A percentile compares a stretch with the other conserved stretches of the same genome.
Evolutionary conservation across 176 grass and related monocot species (phyloP).

Genomic region (Zea luxurians): DNA sequence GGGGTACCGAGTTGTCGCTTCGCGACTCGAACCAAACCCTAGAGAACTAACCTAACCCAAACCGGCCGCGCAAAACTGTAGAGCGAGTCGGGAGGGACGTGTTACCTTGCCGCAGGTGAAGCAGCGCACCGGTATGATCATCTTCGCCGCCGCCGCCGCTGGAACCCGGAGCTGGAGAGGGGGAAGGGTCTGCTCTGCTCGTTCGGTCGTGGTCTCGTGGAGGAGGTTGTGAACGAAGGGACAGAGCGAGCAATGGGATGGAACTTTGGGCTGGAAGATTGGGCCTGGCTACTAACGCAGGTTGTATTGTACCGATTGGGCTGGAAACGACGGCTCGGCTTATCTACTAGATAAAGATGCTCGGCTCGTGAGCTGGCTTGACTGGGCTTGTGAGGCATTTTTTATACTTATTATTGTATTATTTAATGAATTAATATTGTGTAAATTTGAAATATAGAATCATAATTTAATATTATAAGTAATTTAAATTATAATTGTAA

Average conservation of each 20-base stretch:
- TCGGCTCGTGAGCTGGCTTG: too few relatives aligned
- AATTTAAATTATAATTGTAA: too few relatives aligned
- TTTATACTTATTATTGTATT: too few relatives aligned
- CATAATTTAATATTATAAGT: too few relatives aligned
- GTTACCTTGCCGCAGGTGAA: constrained; percentile 92
- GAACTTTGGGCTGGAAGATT: not conserved
- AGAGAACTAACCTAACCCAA: not conserved
- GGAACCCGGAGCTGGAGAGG: not conserved
- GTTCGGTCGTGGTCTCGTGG: too few relatives aligned
- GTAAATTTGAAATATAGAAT: too few relatives aligned
- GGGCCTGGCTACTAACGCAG: too few relatives aligned
- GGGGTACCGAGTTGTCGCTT: not conserved
- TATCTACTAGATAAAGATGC: too few relatives aligned
- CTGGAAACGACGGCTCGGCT: too few relatives aligned
- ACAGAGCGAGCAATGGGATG: not conserved
- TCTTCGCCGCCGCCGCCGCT: constrained; percentile 44
- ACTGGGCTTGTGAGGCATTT: too few relatives aligned
- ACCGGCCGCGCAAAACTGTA: constrained; percentile 2
- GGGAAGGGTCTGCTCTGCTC: constrained; percentile 23
- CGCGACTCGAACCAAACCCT: not conserved
- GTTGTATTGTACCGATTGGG: too few relatives aligned
- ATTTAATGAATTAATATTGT: too few relatives aligned
- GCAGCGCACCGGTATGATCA: constrained; percentile 97
- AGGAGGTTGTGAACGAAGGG: not conserved
- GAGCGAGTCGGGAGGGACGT: not conserved